phyloP scores from a whole-genome alignment of 2,329 filamentous ascomycete species.

The Coccinonectria pachysandricola region DNA sequence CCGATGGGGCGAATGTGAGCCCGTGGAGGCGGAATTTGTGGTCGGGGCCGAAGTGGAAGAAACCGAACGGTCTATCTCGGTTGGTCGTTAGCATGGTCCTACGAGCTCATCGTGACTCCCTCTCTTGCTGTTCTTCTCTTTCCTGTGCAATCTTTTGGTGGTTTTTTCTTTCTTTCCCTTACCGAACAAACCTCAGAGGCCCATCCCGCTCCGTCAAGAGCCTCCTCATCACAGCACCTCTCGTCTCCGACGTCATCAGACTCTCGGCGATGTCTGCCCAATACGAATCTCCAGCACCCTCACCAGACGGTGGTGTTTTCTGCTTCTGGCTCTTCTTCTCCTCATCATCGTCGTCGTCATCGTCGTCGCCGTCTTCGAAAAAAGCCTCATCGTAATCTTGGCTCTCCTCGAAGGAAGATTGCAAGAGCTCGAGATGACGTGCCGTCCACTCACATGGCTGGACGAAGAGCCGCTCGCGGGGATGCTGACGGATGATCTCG shows the following conservation, averaged over 20 bases:
- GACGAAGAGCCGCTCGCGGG: constrained; percentile 15
- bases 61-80: constrained; percentile 11
- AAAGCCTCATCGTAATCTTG: background rate
- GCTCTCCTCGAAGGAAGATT: constrained; percentile 8
- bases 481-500: constrained; percentile 14
- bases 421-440: constrained; percentile 11
- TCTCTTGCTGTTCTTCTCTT: no score
- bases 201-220: constrained; percentile 11
- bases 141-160: no score
- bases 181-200: constrained; percentile 12
- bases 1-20: constrained; percentile 7
- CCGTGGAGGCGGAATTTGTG: constrained; percentile 15
- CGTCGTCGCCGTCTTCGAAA: background rate
- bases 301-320: constrained; percentile 5
- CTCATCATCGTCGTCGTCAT: background rate
- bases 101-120: no score
- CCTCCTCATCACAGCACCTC: constrained; percentile 11
- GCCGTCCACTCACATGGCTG: constrained; percentile 15
- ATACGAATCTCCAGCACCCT: no score
- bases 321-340: background rate
- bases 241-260: constrained; percentile 12
- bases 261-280: constrained; percentile 10
- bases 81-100: background rate
- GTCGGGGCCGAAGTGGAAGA: constrained; percentile 12
- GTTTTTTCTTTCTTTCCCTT: no score